Evolutionary conservation across 2,329 filamentous ascomycete genomes (phyloP).

Genomic region (Diaporthe sp.): DNA sequence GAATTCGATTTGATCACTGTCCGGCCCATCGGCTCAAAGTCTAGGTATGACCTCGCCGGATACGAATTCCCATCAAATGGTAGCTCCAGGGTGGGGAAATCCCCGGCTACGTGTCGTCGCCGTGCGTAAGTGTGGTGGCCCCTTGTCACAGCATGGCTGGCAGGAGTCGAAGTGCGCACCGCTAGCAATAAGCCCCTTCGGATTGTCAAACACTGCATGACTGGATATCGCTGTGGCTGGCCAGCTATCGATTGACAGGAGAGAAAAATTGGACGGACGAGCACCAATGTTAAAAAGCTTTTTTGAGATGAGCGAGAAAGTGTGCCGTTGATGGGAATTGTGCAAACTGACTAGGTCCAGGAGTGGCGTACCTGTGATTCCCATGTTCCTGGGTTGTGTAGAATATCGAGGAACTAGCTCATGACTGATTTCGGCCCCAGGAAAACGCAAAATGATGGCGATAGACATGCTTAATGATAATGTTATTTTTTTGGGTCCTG

Average conservation of each 20-base stretch:
- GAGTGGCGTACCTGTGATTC: neutral
- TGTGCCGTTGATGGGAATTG: neutral
- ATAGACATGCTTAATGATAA: constrained; percentile 21
- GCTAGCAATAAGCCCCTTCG: neutral
- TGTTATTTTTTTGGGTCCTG: neutral
- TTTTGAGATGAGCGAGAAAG: too few relatives aligned
- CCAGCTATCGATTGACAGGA: neutral
- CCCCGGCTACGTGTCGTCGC: neutral
- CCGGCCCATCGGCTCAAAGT: too few relatives aligned
- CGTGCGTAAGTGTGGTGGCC: neutral
- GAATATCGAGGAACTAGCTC: neutral
- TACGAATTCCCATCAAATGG: neutral
- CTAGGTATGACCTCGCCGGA: neutral
- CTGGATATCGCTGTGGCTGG: too few relatives aligned
- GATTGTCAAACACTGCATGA: neutral
- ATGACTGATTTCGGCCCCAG: neutral
- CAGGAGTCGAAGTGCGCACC: neutral
- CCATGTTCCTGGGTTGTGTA: neutral
- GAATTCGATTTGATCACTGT: neutral
- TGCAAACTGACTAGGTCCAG: neutral
- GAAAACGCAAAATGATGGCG: neutral
- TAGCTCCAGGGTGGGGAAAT: too few relatives aligned
- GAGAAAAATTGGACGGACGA: neutral
- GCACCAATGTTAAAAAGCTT: neutral
- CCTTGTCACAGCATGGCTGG: neutral